Base-by-base conservation (phyloP, 2,329 filamentous ascomycete species). In the Fusarium paranaense region DNA sequence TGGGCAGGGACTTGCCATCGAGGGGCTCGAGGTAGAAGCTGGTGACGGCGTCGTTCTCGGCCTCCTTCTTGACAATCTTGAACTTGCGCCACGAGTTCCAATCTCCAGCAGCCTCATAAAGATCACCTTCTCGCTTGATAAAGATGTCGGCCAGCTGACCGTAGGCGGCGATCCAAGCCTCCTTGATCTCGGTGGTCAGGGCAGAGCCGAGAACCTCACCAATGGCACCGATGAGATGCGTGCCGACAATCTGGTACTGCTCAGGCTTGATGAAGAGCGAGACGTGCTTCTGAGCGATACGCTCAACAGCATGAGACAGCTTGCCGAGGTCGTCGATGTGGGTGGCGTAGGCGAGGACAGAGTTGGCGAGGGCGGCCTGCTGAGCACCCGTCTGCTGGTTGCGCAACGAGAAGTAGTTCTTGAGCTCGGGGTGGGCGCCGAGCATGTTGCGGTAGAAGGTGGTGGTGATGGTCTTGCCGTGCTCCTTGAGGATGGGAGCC, bases 271-370 rank as follows among this genome's bases (percentile, higher is more conserved):
- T 89, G 79, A 89, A 90, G n/a, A 95, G 86, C 2, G 90, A 92
- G 27, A 88, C 92, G 79, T 95, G 93, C 84, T 95, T 95, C 78
- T 95, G 90, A 66, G 91, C 92, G 73, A 96, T 95, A 77, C 91
- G 89, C 81, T 94, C 91, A 16, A 90, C 85, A 37, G 84, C 84
- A 35, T 88, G 86, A 14, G 81, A 81, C 6, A 95, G 86, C 22
- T 85, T 88, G 56, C 86, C 88, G 1, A 94, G 87, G 78, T 94
- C 87, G 81, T 94, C 92, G 78, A 95, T 92, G 81, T 94, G 87
- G 37, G 87, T 84, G 58, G 94, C 93, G 78, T 95, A 95, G 63
- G 92, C 92, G 75, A 92, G 89, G 8, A 96, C 88, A 1, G 93
- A 87, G 45, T 85, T 86, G 13, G 93, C 93, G 8, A 95, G 88